A percentile compares a stretch with the other conserved stretches of the same genome.
Evolutionary conservation across 768 basidiomycete genomes (phyloP).

Genomic region (Podaxis mareebaensis): DNA sequence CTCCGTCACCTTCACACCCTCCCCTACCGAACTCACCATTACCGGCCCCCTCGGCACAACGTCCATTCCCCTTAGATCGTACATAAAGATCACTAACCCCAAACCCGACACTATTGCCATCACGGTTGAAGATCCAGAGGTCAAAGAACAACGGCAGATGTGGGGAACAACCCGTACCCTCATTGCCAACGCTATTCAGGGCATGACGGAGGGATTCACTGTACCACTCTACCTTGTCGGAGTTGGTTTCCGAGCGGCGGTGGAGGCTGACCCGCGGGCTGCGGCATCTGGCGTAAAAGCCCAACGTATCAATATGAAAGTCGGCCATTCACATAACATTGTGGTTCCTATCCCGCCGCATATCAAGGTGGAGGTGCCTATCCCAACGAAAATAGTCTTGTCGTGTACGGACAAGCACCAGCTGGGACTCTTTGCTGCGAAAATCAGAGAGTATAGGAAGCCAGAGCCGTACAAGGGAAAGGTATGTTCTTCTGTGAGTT

Average conservation of each 20-base stretch:
- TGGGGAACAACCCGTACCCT: conserved; percentile 96
- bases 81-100: conserved; percentile 45
- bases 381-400: conserved; percentile 81
- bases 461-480: conserved; percentile 99
- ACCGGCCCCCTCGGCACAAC: conserved; percentile 49
- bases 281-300: conserved; percentile 57
- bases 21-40: conserved; percentile 40
- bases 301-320: conserved; percentile 82
- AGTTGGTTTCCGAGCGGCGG: conserved; percentile 86
- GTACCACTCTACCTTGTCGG: conserved; percentile 89
- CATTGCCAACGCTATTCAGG: conserved; percentile 85
- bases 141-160: conserved; percentile 81
- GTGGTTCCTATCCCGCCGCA: conserved; percentile 78
- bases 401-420: conserved; percentile 86
- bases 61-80: conserved; percentile 45
- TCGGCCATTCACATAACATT: conserved; percentile 90
- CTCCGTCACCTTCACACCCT: conserved; percentile 41
- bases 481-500: conserved; percentile 47
- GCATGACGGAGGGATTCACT: conserved; percentile 87
- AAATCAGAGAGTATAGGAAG: conserved; percentile 78
- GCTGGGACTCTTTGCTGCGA: conserved; percentile 86
- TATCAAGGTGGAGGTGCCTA: conserved; percentile 79
- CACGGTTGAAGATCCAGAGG: conserved; percentile 62
- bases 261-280: conserved; percentile 80
- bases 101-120: conserved; percentile 41